These are phyloP conservation scores for Neonectria faginata DNA, from an alignment of 2,329 filamentous ascomycete genomes.

Conservation along the genomic window DNA sequence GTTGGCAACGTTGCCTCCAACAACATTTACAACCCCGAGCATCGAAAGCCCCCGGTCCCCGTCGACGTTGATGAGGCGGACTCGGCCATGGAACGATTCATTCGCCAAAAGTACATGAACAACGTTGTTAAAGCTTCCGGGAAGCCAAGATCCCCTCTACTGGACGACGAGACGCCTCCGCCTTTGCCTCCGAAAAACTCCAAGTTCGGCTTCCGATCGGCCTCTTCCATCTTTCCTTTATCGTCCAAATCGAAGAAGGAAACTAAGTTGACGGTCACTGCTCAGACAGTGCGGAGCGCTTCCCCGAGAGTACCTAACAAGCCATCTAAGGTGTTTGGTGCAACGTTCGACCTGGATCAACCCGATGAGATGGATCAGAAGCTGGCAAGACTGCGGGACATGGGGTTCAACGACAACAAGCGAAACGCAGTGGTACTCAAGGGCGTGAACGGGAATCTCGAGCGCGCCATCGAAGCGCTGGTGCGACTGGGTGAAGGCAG, in stretches of 20 bases:
- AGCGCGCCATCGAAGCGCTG: constrained; percentile 86
- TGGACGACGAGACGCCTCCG: constrained; percentile 69
- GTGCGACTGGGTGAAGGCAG: constrained; percentile 82
- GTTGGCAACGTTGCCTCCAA: constrained; percentile 90
- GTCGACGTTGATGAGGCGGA: constrained; percentile 94
- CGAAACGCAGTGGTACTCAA: constrained; percentile 85
- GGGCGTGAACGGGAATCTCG: constrained; percentile 84
- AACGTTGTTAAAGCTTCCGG: constrained; percentile 52
- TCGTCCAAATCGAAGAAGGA: constrained; percentile 72
- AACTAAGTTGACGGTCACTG: constrained; percentile 47
- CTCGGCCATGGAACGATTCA: constrained; percentile 93
- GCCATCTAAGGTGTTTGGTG: constrained; percentile 76
- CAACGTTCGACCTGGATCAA: constrained; percentile 68
- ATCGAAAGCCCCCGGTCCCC: constrained; percentile 84
- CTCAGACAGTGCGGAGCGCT: constrained; percentile 46
- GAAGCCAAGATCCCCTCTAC: constrained; percentile 51
- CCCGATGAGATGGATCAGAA: constrained; percentile 78
- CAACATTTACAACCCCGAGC: constrained; percentile 87
- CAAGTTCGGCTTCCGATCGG: constrained; percentile 68
- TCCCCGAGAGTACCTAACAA: constrained; percentile 67
- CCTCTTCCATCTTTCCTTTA: constrained; percentile 75
- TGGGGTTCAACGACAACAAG: constrained; percentile 90
- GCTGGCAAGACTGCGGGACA: constrained; percentile 80
- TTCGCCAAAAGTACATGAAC: constrained; percentile 91
- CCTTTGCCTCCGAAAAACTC: constrained; percentile 73